Evolutionary conservation across 1,284 basidiomycete genomes (phyloP), one percentile per base, ranked within the genome.

Genomic region (Cutaneotrichosporon dermatis): DNA sequence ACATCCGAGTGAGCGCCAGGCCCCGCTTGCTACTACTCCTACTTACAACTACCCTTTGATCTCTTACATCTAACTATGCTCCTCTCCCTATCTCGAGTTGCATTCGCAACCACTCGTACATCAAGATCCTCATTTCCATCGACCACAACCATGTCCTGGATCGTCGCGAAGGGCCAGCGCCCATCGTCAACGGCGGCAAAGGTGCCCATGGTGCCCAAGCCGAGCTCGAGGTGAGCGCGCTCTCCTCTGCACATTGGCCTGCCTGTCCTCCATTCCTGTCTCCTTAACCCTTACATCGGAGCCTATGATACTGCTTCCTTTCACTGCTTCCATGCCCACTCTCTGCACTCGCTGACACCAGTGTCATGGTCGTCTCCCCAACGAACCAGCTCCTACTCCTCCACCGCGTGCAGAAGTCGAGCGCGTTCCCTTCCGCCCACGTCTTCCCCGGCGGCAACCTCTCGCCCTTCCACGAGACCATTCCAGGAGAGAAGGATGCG

Each of bases 381-480:
- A 69, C 57, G 55, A 55, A 71, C 63, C 63, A 72, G 69, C 57
- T 67, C 54, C 61, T 75, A 58, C 67, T 81, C 12, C 62, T 67
- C 44, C 66, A 69, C 43, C 76, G 77, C 6, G 71, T 55, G n/a
- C 73, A 54, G 76, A 79, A 54, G 76, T 80, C 16, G 72, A 78
- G 51, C 78, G 76, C n/a, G 80, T 79, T 4, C 81, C 81, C 10
- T 80, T 83, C 71, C 80, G 82, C 64, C 76, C 82, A 49, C 56
- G 75, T 80, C 46, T 73, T 81, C 52, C 67, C 70, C 53, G 68
- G 68, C 39, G 81, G 80, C 11, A 63, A 70, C 4, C 78, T 83
- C 60, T 62, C 62, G 10, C 79, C 76, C 10, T 62, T 82, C 6
- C 77, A 80, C 55, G 48, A 59, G 48, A 33, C 12, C 12, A 57